phyloP scores from a whole-genome alignment of 2,329 filamentous ascomycete genomes.

The Sporothrix protearum region DNA sequence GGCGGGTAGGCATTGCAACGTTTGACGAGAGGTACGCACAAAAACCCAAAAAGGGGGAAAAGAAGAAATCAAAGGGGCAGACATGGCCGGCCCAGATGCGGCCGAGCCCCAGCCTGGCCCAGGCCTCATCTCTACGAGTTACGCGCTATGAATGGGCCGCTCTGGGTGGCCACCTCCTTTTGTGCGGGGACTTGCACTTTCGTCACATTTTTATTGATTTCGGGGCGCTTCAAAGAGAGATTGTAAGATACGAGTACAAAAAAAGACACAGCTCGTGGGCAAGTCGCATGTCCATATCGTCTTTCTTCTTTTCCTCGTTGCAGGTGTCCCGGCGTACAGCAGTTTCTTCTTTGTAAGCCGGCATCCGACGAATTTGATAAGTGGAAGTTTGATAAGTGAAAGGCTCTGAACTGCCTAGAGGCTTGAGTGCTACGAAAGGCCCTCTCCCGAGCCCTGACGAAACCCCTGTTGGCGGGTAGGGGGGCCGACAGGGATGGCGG shows the following conservation, averaged over 20 bases:
- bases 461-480: background rate
- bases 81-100: background rate
- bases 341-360: background rate
- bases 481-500: background rate
- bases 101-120: background rate
- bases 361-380: background rate
- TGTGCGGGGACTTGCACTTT: background rate
- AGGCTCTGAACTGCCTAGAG: background rate
- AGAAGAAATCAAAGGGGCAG: background rate
- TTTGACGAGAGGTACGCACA: background rate
- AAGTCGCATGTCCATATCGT: background rate
- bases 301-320: background rate
- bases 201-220: background rate
- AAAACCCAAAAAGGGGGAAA: background rate
- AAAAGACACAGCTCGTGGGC: background rate
- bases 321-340: background rate
- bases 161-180: background rate
- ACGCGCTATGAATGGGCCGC: constrained; percentile 4
- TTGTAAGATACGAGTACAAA: background rate
- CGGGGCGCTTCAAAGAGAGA: background rate
- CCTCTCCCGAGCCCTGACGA: background rate
- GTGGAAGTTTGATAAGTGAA: background rate
- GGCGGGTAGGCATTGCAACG: background rate
- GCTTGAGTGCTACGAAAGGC: no score
- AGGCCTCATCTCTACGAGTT: background rate